phyloP scores from a whole-genome alignment of 2,329 filamentous ascomycete genomes.

The Hypoxylon sp. region DNA sequence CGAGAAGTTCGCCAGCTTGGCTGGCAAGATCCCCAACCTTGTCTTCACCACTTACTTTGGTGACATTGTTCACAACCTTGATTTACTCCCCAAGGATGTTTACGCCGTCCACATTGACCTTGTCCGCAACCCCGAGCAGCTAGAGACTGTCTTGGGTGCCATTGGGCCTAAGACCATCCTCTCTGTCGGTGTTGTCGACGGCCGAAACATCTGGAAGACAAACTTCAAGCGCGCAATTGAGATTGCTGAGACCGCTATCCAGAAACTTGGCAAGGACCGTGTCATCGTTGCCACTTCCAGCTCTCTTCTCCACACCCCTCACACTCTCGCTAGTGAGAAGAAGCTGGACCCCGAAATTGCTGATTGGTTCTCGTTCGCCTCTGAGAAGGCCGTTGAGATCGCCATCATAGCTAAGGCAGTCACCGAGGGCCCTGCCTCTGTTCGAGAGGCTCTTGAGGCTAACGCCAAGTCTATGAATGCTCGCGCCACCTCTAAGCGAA shows the following conservation, averaged over 20 bases:
- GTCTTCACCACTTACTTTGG: slow-evolving; percentile 98
- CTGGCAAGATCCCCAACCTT: slow-evolving; percentile 85
- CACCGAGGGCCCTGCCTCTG: slow-evolving; percentile 88
- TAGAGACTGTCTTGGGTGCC: slow-evolving; percentile 83
- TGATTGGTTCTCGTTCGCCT: slow-evolving; percentile 99
- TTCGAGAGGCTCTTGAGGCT: slow-evolving; percentile 90
- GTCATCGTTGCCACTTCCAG: slow-evolving; percentile 97
- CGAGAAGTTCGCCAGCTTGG: slow-evolving; percentile 83
- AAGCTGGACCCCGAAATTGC: slow-evolving; percentile 92
- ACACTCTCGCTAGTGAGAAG: slow-evolving; percentile 99
- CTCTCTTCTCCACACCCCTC: slow-evolving; percentile 97
- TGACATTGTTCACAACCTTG: slow-evolving; percentile 99
- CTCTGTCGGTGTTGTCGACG: slow-evolving; percentile 96
- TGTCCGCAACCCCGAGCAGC: slow-evolving; percentile 98
- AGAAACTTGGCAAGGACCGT: slow-evolving; percentile 96
- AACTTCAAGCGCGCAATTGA: slow-evolving; percentile 97
- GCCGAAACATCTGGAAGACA: slow-evolving; percentile 99
- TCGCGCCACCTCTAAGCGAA: slow-evolving; percentile 91
- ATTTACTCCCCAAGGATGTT: slow-evolving; percentile 82
- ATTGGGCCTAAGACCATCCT: slow-evolving; percentile 91
- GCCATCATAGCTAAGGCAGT: slow-evolving; percentile 96
- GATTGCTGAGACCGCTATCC: slow-evolving; percentile 86
- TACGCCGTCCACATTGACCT: slow-evolving; percentile 94
- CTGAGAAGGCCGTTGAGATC: slow-evolving; percentile 92
- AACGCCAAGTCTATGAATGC: slow-evolving; percentile 95